Evolutionary conservation across 1,284 basidiomycete genomes (phyloP), one percentile per base, ranked within the genome.

Genomic region (Ceratobasidium sp.): DNA sequence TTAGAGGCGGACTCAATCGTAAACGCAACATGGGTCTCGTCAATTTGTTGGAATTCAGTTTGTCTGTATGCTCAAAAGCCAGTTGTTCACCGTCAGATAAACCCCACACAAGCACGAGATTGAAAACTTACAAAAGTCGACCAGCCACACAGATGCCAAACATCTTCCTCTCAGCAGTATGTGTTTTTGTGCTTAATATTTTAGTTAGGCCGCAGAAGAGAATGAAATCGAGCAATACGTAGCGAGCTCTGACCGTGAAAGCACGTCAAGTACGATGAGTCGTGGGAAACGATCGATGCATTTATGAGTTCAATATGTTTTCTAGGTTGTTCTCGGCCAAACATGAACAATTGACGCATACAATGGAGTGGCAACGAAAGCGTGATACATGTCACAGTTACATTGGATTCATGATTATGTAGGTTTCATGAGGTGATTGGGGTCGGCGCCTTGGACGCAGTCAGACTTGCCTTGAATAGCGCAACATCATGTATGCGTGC

Each of bases 1-100:
- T 90, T 88, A 77, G 89, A 89, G 0, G 94, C 94, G 33, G 88
- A 86, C 1, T 91, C 89, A 6, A 98, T 87, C 81, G 93, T 90
- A 81, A 97, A 96, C 28, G 92, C 86, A 45, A 94, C 95, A 81
- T 95, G 94, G 0, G 94, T 95, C 61, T 94, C 92, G 82, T 96
- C 92, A 71, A 94, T 86, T 80, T 93, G 91, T 90, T 89, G 4
- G 93, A 84, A 80, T 93, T 90, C 63, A 37, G 71, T 75, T 28
- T 75, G 93, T 94, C 82, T 94, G 92, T 33, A 69, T 79, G 54
- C 33, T 65, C 28, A 23, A 31, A 37, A 20, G 23, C 31, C 28
- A 26, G 13, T 60, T 47, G 26, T 23, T 26, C n/a, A 13, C 11
- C 35, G 42, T 35, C n/a, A 33, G 45, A 66, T 56, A 28, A 68